Conservation (phyloP, 768 basidiomycete species). For the Agrocybe pediades region DNA sequence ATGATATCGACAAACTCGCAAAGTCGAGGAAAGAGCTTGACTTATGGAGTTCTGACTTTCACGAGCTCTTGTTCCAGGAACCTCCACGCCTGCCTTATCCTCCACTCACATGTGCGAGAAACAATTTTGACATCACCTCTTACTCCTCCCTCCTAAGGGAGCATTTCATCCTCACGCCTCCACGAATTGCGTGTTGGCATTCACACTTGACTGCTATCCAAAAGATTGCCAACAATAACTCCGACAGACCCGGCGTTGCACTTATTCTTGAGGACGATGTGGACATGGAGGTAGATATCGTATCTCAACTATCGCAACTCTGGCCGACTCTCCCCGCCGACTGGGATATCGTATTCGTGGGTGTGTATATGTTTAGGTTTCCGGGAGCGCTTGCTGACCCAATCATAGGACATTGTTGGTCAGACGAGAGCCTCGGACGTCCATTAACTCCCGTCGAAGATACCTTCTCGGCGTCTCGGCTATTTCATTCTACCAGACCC, state of each 20-base stretch:
- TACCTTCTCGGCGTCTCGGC: slow-evolving; percentile 18
- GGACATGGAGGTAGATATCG: slow-evolving; percentile 71
- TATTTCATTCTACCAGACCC: slow-evolving; percentile 63
- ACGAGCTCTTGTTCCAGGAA: not conserved
- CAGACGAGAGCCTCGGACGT: slow-evolving; percentile 56
- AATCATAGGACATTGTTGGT: slow-evolving; percentile 77
- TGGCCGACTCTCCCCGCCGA: slow-evolving; percentile 56
- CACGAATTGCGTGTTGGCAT: slow-evolving; percentile 71
- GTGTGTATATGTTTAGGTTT: slow-evolving; percentile 33
- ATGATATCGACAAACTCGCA: slow-evolving; percentile 30
- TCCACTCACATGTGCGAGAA: not conserved
- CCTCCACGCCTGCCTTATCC: not conserved
- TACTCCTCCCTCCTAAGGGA: slow-evolving; percentile 11
- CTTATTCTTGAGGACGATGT: slow-evolving; percentile 80
- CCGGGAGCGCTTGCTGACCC: not conserved
- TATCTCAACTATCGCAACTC: slow-evolving; percentile 36
- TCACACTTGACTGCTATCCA: slow-evolving; percentile 62
- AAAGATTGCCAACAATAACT: slow-evolving; percentile 34
- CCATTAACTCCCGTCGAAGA: slow-evolving; percentile 13
- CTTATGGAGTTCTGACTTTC: slow-evolving; percentile 24
- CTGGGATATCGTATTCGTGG: slow-evolving; percentile 79
- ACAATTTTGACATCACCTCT: not conserved
- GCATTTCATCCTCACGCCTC: slow-evolving; percentile 54
- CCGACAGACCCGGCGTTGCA: slow-evolving; percentile 33
- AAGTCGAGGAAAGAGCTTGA: slow-evolving; percentile 22